Evolutionary conservation across 306 rosid species (phyloP).

Genomic region (Quillaja saponaria): DNA sequence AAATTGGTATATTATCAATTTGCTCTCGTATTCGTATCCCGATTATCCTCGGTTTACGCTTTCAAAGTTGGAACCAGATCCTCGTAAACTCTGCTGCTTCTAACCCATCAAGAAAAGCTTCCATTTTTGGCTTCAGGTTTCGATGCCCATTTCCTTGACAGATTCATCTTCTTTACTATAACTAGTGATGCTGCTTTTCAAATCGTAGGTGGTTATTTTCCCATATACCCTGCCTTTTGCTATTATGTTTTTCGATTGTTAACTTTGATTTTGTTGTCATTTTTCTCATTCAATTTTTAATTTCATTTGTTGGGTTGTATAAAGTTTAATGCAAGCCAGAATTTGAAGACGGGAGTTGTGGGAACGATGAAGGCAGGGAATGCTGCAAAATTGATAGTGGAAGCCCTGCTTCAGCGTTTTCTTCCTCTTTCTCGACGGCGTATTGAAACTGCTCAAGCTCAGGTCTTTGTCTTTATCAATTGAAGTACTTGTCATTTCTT

Average conservation of each 20-base stretch:
- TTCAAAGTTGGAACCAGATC: too few species aligned
- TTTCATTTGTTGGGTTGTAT: background rate
- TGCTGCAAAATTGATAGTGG: constrained; percentile 97
- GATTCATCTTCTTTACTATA: too few species aligned
- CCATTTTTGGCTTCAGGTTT: too few species aligned
- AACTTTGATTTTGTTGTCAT: background rate
- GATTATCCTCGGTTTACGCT: too few species aligned
- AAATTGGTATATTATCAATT: too few species aligned
- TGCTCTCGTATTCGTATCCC: too few species aligned
- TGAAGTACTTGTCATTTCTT: background rate
- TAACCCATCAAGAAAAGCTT: too few species aligned
- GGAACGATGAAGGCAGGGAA: constrained; percentile 82
- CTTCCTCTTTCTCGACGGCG: constrained; percentile 99
- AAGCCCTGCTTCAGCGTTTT: constrained; percentile 96
- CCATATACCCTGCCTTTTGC: too few species aligned
- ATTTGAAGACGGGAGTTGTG: constrained; percentile 20
- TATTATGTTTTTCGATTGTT: background rate
- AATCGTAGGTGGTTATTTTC: too few species aligned
- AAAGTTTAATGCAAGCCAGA: constrained; percentile 20
- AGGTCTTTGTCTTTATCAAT: constrained; percentile 38
- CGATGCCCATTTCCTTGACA: too few species aligned
- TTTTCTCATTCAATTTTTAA: background rate
- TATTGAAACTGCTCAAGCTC: constrained; percentile 98
- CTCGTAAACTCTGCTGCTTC: too few species aligned
- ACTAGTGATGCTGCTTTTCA: too few species aligned